These are phyloP conservation scores for Purshia tridentata DNA, from an alignment of 306 rosid species.

Conservation along the genomic window DNA sequence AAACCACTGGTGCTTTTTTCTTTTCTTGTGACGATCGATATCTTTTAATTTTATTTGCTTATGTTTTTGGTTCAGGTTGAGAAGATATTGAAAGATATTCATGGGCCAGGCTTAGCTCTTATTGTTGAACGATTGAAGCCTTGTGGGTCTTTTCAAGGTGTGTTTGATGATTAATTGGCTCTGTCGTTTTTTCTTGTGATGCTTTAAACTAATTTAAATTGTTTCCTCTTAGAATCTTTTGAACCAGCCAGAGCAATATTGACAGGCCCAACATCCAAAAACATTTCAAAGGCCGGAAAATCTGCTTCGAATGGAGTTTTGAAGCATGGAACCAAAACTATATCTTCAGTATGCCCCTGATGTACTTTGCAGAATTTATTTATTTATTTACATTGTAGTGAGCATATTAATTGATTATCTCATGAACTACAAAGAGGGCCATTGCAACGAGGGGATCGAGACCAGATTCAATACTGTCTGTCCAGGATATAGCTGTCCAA, in stretches of 20 bases:
- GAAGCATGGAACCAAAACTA: slow-evolving; percentile 74
- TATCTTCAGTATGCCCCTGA: slow-evolving; percentile 57
- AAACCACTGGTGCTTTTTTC: slow-evolving; percentile 12
- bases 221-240: slow-evolving; percentile 50
- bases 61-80: slow-evolving; percentile 54
- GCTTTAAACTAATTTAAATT: slow-evolving; percentile 20
- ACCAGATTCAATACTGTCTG: slow-evolving; percentile 55
- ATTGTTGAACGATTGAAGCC: slow-evolving; percentile 80
- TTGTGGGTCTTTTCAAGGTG: slow-evolving; percentile 65
- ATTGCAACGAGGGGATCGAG: slow-evolving; percentile 52
- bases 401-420: background rate
- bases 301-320: slow-evolving; percentile 66
- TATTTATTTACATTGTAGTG: background rate
- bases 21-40: slow-evolving; percentile 19
- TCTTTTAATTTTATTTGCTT: slow-evolving; percentile 20
- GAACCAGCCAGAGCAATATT: slow-evolving; percentile 58
- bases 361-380: slow-evolving; percentile 3
- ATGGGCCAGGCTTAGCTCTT: slow-evolving; percentile 75
- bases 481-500: slow-evolving; percentile 78
- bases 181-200: slow-evolving; percentile 15
- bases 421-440: slow-evolving; percentile 51
- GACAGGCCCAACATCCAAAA: slow-evolving; percentile 56
- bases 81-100: slow-evolving; percentile 68
- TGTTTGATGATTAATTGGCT: slow-evolving; percentile 19
- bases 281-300: slow-evolving; percentile 62